A percentile compares a stretch with the other conserved stretches of the same genome.
Evolutionary conservation across 2,329 filamentous ascomycete species (phyloP).

Genomic region (Furcasterigmium furcatum): DNA sequence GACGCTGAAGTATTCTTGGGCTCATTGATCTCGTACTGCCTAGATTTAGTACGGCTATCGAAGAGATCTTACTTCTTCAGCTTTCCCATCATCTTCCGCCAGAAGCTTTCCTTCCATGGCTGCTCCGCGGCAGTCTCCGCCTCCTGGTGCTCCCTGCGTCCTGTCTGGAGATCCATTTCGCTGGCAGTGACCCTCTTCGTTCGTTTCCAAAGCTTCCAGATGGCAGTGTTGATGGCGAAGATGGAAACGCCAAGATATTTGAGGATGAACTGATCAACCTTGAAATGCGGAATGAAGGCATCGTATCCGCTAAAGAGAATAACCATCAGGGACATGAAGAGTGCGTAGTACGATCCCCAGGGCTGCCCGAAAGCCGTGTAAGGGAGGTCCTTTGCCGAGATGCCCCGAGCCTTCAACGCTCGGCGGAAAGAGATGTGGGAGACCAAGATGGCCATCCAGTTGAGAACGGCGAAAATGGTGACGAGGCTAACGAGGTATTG

Average conservation of each 20-base stretch:
- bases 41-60: neutral
- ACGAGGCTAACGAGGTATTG: conserved; percentile 68
- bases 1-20: too few relatives aligned
- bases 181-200: conserved; percentile 48
- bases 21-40: neutral
- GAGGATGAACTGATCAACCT: conserved; percentile 60
- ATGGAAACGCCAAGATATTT: conserved; percentile 38
- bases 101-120: neutral
- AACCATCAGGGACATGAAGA: conserved; percentile 48
- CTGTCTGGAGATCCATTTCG: conserved; percentile 55
- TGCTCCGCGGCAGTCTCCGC: neutral
- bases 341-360: conserved; percentile 30
- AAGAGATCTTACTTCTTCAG: neutral
- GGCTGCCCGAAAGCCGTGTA: conserved; percentile 35
- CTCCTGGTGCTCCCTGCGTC: conserved; percentile 28
- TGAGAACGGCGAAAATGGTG: conserved; percentile 72
- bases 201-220: conserved; percentile 60
- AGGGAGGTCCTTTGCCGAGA: conserved; percentile 27
- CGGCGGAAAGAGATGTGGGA: conserved; percentile 34
- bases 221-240: conserved; percentile 55
- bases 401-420: conserved; percentile 31
- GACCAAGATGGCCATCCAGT: conserved; percentile 60
- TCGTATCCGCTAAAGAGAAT: conserved; percentile 56
- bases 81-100: neutral
- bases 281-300: conserved; percentile 62